Conservation (phyloP, 2,329 filamentous ascomycete species). For the Phyllosticta citribraziliensis region DNA sequence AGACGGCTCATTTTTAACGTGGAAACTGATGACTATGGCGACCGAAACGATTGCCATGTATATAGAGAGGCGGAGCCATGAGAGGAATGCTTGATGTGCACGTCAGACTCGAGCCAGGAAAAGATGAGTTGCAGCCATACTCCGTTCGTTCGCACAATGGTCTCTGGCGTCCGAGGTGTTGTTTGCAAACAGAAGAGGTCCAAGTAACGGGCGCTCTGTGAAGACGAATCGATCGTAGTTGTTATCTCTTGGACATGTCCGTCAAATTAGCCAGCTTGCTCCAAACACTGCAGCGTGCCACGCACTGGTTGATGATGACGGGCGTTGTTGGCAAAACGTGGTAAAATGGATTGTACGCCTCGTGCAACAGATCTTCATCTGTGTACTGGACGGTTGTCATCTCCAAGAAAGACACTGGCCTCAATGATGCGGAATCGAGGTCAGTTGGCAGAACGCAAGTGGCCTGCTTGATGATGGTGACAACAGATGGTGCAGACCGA, state of each 20-base stretch:
- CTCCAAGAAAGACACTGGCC: neutral
- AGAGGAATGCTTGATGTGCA: constrained; percentile 56
- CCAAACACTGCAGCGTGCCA: neutral
- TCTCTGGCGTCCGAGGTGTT: constrained; percentile 65
- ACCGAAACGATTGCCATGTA: constrained; percentile 87
- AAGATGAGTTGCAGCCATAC: constrained; percentile 20
- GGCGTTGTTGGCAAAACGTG: constrained; percentile 40
- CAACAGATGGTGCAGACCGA: too few relatives aligned
- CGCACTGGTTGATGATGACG: constrained; percentile 34
- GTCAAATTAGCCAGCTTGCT: neutral
- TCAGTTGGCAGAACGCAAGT: neutral
- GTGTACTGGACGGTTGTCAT: neutral
- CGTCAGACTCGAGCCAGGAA: neutral
- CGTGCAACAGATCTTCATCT: constrained; percentile 12
- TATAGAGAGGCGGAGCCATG: constrained; percentile 78
- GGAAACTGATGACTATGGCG: constrained; percentile 88
- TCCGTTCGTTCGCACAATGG: constrained; percentile 71
- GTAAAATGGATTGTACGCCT: constrained; percentile 43
- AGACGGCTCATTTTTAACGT: constrained; percentile 66
- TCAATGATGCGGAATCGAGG: neutral
- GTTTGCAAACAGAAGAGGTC: constrained; percentile 64
- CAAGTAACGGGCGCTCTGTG: constrained; percentile 52
- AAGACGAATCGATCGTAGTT: constrained; percentile 40
- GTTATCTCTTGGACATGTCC: constrained; percentile 26
- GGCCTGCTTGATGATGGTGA: too few relatives aligned